Percentiles rank a stretch among this genome's conserved stretches.
phyloP scores from a whole-genome alignment of 2,329 filamentous ascomycete genomes.

The Diplodia mutila region DNA sequence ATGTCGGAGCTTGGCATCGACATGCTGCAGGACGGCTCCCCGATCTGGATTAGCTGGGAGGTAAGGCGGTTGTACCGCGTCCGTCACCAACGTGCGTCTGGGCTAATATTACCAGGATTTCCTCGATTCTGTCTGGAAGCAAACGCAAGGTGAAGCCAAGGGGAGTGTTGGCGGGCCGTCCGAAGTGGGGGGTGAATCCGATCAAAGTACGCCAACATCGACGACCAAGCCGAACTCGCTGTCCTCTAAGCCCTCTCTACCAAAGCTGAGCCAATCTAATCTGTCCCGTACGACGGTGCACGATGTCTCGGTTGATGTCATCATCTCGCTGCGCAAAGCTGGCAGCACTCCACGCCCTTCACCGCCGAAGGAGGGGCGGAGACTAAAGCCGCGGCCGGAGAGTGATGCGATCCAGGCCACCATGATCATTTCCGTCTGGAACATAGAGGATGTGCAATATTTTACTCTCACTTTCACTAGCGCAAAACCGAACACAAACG shows the following conservation, averaged over 20 bases:
- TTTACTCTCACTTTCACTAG: conserved; percentile 77
- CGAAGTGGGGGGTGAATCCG: conserved; percentile 2
- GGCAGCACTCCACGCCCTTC: background rate
- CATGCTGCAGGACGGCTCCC: conserved; percentile 68
- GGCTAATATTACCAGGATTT: conserved; percentile 40
- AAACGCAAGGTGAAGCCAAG: conserved; percentile 32
- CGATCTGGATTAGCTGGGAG: conserved; percentile 57
- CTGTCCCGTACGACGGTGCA: conserved; percentile 50
- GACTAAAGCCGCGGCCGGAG: conserved; percentile 15
- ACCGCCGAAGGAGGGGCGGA: conserved; percentile 31
- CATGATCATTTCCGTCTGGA: conserved; percentile 78
- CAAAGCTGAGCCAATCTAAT: conserved; percentile 40
- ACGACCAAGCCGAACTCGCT: conserved; percentile 25
- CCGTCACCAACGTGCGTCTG: background rate
- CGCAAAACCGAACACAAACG: conserved; percentile 36
- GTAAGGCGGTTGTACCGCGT: conserved; percentile 32
- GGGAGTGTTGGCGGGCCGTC: conserved; percentile 4
- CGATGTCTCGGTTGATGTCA: conserved; percentile 69
- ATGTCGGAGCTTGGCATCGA: conserved; percentile 74
- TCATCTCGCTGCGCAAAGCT: conserved; percentile 57
- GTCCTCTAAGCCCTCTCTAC: conserved; percentile 28
- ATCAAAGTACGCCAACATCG: conserved; percentile 23
- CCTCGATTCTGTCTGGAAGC: conserved; percentile 48
- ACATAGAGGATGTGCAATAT: conserved; percentile 68
- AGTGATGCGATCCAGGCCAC: conserved; percentile 61